Percentiles rank a stretch among this genome's conserved stretches.
Conservation (phyloP, 2,329 filamentous ascomycete genomes). For the Corynespora cassiicola region DNA sequence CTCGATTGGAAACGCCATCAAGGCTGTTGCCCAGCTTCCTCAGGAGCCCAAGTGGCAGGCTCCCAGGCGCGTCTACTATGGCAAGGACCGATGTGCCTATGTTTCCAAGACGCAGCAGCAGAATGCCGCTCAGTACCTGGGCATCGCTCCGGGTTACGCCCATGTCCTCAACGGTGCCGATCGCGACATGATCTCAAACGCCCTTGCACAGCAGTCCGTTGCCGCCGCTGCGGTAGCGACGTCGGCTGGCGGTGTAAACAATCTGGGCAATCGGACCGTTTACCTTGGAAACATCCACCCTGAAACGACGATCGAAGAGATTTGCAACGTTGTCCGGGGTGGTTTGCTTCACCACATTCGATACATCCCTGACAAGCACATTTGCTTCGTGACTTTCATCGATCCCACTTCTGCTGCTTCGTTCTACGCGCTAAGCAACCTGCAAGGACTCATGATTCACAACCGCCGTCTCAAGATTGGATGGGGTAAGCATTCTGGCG, state of each 20-base stretch:
- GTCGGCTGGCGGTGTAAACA: constrained; percentile 94
- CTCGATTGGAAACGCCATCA: constrained; percentile 97
- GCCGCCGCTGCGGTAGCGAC: constrained; percentile 96
- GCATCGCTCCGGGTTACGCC: constrained; percentile 94
- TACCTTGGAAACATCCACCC: constrained; percentile 99
- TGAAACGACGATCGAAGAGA: constrained; percentile 98
- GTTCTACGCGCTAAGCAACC: constrained; percentile 96
- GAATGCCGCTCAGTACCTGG: constrained; percentile 96
- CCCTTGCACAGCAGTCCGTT: constrained; percentile 95
- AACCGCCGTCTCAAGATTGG: constrained; percentile 97
- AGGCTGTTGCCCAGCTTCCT: constrained; percentile 93
- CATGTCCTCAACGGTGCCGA: constrained; percentile 96
- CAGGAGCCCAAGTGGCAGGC: constrained; percentile 97
- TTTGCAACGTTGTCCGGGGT: constrained; percentile 97
- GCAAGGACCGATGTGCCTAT: constrained; percentile 97
- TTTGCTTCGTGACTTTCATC: constrained; percentile 99
- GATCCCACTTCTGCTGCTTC: constrained; percentile 97
- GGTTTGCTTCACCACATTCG: constrained; percentile 96
- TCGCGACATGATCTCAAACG: constrained; percentile 94
- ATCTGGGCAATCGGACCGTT: constrained; percentile 95
- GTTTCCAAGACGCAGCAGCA: constrained; percentile 99
- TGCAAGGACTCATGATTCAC: constrained; percentile 99
- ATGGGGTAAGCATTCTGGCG: constrained; percentile 98
- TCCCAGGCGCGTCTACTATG: constrained; percentile 95
- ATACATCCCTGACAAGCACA: constrained; percentile 99